Percentiles rank a stretch among this genome's conserved stretches.
Evolutionary conservation across 208 protist genomes (phyloP).

Genomic region (Leishmania major): DNA sequence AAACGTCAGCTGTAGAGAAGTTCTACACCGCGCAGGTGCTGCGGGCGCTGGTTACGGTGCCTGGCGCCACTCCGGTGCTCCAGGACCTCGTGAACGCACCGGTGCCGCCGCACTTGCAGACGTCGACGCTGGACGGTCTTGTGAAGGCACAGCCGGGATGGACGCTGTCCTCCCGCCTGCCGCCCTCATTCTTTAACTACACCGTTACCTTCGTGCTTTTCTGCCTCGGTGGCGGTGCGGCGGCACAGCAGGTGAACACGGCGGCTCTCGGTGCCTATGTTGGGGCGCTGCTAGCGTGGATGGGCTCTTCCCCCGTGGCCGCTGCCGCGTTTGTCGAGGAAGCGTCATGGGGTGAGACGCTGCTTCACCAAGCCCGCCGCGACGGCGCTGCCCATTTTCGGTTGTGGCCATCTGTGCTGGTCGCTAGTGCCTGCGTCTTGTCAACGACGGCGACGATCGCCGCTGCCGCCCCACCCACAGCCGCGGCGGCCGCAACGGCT

Average conservation of each 20-base stretch:
- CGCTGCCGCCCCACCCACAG: not conserved
- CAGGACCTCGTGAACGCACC: conserved; percentile 10
- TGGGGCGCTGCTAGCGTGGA: conserved; percentile 52
- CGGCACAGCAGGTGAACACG: conserved; percentile 57
- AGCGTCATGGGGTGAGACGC: conserved; percentile 36
- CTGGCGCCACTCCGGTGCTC: conserved; percentile 32
- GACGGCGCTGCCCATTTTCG: conserved; percentile 57
- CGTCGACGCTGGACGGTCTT: conserved; percentile 17
- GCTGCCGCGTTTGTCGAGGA: conserved; percentile 42
- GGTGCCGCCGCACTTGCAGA: conserved; percentile 23
- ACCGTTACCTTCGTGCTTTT: conserved; percentile 54
- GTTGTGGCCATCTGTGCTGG: conserved; percentile 69
- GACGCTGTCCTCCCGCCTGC: conserved; percentile 10
- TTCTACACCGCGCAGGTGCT: conserved; percentile 81
- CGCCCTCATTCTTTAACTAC: conserved; percentile 49
- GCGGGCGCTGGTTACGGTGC: conserved; percentile 37
- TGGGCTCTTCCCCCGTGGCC: conserved; percentile 22
- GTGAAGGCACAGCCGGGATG: conserved; percentile 32
- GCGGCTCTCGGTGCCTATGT: conserved; percentile 67
- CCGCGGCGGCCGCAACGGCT: conserved; percentile 9
- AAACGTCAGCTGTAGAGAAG: conserved; percentile 37
- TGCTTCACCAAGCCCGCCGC: conserved; percentile 51
- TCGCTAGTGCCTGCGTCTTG: conserved; percentile 49
- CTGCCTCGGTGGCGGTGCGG: conserved; percentile 49
- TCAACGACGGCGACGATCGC: conserved; percentile 2